These are phyloP conservation scores for Pseudocercospora fuligena DNA, from an alignment of 2,329 filamentous ascomycete genomes.

Conservation along the genomic window DNA sequence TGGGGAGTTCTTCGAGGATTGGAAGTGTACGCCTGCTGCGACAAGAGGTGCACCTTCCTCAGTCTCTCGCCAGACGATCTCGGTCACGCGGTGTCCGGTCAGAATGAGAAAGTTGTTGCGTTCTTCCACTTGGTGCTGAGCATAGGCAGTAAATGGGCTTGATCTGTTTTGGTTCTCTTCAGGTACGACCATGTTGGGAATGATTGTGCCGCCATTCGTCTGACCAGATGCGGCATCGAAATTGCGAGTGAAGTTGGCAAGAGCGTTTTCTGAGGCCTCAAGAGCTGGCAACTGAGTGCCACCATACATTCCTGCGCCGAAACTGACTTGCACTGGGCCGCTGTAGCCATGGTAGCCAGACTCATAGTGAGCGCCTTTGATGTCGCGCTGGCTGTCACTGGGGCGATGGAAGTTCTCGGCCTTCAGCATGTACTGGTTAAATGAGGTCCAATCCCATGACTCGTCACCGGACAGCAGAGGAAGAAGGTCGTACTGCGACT, in stretches of 20 bases:
- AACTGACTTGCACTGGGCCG: conserved; percentile 34
- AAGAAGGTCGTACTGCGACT: conserved; percentile 36
- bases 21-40: conserved; percentile 31
- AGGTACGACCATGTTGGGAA: conserved; percentile 34
- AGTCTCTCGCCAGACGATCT: conserved; percentile 28
- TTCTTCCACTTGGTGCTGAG: conserved; percentile 28
- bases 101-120: conserved; percentile 34
- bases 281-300: conserved; percentile 33
- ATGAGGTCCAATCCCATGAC: conserved; percentile 32
- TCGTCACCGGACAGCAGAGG: conserved; percentile 36
- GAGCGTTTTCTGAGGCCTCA: conserved; percentile 29
- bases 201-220: conserved; percentile 33
- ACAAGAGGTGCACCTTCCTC: conserved; percentile 8
- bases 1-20: conserved; percentile 24
- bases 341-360: conserved; percentile 25
- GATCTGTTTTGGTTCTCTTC: conserved; percentile 34
- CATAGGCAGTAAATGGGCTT: conserved; percentile 35
- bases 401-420: conserved; percentile 35
- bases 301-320: conserved; percentile 33
- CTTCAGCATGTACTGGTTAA: conserved; percentile 36
- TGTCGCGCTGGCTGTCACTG: conserved; percentile 14
- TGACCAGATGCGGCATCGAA: conserved; percentile 34
- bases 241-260: conserved; percentile 27
- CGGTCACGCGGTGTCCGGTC: conserved; percentile 35
- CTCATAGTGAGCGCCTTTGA: conserved; percentile 31